Evolutionary conservation across 192 early-diverging fungal species (phyloP), one percentile per base, ranked within the genome.

Genomic region (Tieghemiomyces parasiticus): DNA sequence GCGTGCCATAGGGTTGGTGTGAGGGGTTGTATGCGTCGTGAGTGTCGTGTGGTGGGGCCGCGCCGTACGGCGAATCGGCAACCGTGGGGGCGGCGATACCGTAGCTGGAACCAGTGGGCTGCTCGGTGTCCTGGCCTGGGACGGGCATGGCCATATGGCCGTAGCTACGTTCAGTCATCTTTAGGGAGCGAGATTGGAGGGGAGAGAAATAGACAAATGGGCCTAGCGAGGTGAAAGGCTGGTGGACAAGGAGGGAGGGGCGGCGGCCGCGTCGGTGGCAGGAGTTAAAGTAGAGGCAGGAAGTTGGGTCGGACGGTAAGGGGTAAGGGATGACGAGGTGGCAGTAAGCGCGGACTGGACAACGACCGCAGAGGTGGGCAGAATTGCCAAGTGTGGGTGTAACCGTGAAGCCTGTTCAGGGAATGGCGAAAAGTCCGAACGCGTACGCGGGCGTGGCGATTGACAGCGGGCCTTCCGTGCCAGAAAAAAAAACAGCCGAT

Each of bases 41-140:
- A 34, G 35, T 35, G 31, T 22, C 22, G 55, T 31, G n/a, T 25
- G 32, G 42, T 22, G 13, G 44, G 47, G 54, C 47, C 24, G 71
- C 63, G 28, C 63, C 71, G n/a, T 58, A 58, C 10, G 55, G 55
- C 34, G 55, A 58, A 38, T 58, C 55, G 24, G 55, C 55, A 20
- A 58, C 55, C 28, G 55, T 58, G 55, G 55, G 55, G 22, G 32
- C 26, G 35, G 32, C 19, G 22, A 58, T 58, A 26, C 55, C 55
- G 12, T 58, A 35, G 33, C 10, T 4, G 38, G 38, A 42, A n/a
- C n/a, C n/a, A 3, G 55, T 25, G 22, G 38, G 35, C 14, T 38
- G 51, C 20, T 16, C 12, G 22, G 47, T 53, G n/a, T 24, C 20
- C 0, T 46, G n/a, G n/a, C n/a, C 25, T 32, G 61, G 44, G 20